Base-by-base conservation (phyloP, 2,329 filamentous ascomycete species). In the Thermothelomyces thermophilus region DNA sequence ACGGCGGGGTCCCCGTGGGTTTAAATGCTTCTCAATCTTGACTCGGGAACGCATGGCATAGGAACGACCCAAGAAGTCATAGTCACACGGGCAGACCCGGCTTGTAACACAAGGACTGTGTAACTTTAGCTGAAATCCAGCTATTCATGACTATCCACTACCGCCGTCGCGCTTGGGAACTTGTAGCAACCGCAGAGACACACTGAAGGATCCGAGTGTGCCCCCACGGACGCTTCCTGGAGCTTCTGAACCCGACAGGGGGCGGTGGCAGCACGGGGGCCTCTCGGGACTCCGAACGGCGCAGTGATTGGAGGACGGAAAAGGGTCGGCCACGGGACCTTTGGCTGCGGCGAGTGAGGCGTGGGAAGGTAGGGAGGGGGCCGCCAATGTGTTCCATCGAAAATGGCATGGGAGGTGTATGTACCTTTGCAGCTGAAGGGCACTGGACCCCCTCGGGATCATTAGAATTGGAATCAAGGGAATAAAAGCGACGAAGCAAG, bases 41-140 rank as follows among this genome's bases (percentile, higher is more conserved):
- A n/a, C n/a, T n/a, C n/a, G n/a, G n/a, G n/a, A n/a, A n/a, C n/a
- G n/a, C n/a, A n/a, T n/a, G 24, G 9, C 5, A 26, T 9, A 22
- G 39, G 8, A 24, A 30, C 22, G 11, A n/a, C 10, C 10, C 4
- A 33, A 33, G 31, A 13, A 33, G 9, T 17, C 8, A 19, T 13
- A 33, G 46, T 37, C 40, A 39, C 43, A 30, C 24, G 17, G 14
- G 19, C 33, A 24, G 14, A 24, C 33, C 16, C 40, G 33, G 26
- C 13, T 9, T 7, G 46, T 49, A 17, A 24, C 40, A 43, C 46
- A 43, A 43, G 17, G 35, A 7, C 36, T n/a, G 36, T 47, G 40
- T 43, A 31, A 37, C 31, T 2, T 22, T 42, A 20, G 26, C 37
- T 30, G 4, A 17, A 22, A 9, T 17, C 24, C 33, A 16, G 33